Evolutionary conservation across 257 asterid genomes (phyloP).

Genomic region (Solanum sitiens): DNA sequence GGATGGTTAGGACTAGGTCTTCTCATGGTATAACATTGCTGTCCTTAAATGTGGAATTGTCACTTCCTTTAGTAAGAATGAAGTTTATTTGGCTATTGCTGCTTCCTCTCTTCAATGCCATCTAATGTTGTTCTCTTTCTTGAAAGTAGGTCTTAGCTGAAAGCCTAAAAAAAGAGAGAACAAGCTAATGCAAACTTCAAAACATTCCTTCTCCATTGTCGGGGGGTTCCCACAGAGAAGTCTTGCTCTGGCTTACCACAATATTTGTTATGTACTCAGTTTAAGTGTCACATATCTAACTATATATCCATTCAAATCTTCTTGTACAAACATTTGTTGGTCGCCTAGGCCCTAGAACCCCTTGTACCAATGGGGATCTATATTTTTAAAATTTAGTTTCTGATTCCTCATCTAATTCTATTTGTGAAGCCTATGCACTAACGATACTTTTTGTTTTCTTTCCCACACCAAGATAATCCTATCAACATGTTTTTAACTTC

Average conservation of each 20-base stretch:
- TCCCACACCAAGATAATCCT: neutral
- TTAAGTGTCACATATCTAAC: neutral
- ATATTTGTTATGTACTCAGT: neutral
- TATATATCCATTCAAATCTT: neutral
- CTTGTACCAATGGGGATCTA: neutral
- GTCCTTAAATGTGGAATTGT: neutral
- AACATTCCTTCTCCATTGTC: neutral
- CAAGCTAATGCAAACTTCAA: neutral
- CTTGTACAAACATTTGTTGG: neutral
- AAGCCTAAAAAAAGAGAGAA: neutral
- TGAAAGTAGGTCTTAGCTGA: neutral
- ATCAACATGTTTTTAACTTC: neutral
- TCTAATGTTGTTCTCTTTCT: neutral
- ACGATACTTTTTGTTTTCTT: neutral
- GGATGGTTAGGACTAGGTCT: neutral
- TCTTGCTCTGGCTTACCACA: too few relatives aligned
- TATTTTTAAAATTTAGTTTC: neutral
- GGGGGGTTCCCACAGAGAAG: too few relatives aligned
- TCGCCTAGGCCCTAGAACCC: neutral
- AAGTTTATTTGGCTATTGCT: neutral
- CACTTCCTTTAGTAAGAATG: neutral
- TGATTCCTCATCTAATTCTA: neutral
- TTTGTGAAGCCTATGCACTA: neutral
- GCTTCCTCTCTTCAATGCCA: neutral
- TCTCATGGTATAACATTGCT: neutral